Base-by-base conservation (phyloP, 192 early-diverging fungal species). In the Dissophora ornata region DNA sequence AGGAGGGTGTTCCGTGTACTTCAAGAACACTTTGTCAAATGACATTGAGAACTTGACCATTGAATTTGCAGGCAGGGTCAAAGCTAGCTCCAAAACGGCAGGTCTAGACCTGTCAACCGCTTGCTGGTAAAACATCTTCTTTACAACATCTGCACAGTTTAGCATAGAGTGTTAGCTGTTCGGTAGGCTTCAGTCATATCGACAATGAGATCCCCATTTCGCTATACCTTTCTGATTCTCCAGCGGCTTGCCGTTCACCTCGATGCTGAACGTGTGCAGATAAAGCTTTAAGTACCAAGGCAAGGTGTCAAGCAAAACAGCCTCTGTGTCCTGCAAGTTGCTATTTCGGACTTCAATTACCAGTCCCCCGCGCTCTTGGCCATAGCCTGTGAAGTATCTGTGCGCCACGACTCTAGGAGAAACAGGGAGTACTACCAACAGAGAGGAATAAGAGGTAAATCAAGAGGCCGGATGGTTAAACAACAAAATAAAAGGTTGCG, bases 211-310 rank as follows among this genome's bases (percentile, higher is more conserved):
- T 32, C 28, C 16, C 25, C 19, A 6, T 21, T 4, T 50, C 4
- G 30, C 30, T 18, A 34, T 50, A 66, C 63, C 64, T 34, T 33
- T 47, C 26, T 67, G 55, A 18, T 62, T 67, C 10, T 61, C 58
- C 3, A 60, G 24, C 5, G 65, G 29, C n/a, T 66, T 55, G 11
- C 80, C 79, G 42, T 77, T 59, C 10, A 87, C 53, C 21, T 83
- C 64, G 4, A 91, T 68, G 26, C 69, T 65, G n/a, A 99, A 84
- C 16, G 96, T 98, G 63, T 97, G 95, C 18, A 94, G 79, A 82
- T 95, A 99, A 11, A 95, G 62, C 48, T 93, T 93, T 16, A 99
- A 82, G 66, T 88, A 95, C 97, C 97, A 99, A 1, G 97, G 97
- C 12, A 97, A 75, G 6, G 88, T 81, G 61, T 97, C 94, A 38